These are phyloP conservation scores for Collybia sp. DNA, from an alignment of 768 basidiomycete genomes.

Conservation along the genomic window DNA sequence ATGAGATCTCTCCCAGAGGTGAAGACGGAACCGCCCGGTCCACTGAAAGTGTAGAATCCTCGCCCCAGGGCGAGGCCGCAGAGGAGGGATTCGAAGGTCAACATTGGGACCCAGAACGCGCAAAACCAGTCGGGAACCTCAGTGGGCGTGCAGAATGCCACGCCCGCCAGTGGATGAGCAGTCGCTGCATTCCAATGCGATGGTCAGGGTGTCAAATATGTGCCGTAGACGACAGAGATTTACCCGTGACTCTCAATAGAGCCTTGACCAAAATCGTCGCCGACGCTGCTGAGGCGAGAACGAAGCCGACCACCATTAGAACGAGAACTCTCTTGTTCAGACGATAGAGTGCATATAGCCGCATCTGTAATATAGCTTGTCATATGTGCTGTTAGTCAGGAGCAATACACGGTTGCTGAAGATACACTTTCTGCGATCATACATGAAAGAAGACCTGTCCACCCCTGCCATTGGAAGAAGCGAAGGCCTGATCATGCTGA, in stretches of 20 bases:
- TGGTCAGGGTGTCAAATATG: background rate
- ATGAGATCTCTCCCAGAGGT: conserved; percentile 41
- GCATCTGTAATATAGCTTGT: conserved; percentile 50
- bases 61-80: conserved; percentile 46
- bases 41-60: conserved; percentile 42
- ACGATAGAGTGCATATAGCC: conserved; percentile 59
- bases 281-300: conserved; percentile 32
- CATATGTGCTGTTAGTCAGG: background rate
- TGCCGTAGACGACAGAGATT: conserved; percentile 4
- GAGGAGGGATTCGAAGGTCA: conserved; percentile 48
- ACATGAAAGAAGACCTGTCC: conserved; percentile 49
- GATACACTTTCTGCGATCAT: conserved; percentile 50
- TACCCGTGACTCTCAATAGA: conserved; percentile 36
- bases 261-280: conserved; percentile 44
- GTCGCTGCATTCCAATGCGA: conserved; percentile 8
- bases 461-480: conserved; percentile 59
- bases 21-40: conserved; percentile 27
- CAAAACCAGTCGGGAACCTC: conserved; percentile 32
- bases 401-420: background rate
- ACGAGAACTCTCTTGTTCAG: conserved; percentile 45
- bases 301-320: conserved; percentile 37
- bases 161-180: conserved; percentile 11
- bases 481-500: conserved; percentile 22
- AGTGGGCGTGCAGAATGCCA: conserved; percentile 38
- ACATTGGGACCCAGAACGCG: conserved; percentile 61